Evolutionary conservation across 495 filamentous ascomycete species (phyloP).

Genomic region (Entonaema liquescens): DNA sequence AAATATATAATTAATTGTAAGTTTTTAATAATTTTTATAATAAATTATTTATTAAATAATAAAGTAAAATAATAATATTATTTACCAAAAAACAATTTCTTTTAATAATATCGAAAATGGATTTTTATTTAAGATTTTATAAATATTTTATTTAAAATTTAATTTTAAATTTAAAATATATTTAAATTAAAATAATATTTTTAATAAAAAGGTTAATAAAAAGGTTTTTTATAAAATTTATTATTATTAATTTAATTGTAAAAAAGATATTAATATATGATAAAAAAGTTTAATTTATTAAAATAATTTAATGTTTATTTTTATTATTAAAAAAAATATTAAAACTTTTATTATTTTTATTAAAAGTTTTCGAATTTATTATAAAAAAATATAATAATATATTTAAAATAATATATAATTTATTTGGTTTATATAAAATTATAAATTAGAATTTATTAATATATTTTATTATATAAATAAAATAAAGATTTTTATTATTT

Average conservation of each 20-base stretch:
- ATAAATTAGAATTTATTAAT: conserved; percentile 14
- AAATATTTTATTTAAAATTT: conserved; percentile 8
- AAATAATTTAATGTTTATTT: conserved; percentile 1
- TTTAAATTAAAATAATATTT: conserved; percentile 10
- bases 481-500: too few relatives aligned
- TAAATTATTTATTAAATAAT: conserved; percentile 2
- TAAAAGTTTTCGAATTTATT: neutral
- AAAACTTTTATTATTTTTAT: conserved; percentile 1
- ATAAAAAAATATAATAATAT: conserved; percentile 1
- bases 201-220: neutral
- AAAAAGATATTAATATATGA: neutral
- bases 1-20: conserved; percentile 3
- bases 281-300: neutral
- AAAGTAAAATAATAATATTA: neutral
- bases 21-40: conserved; percentile 4
- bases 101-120: conserved; percentile 9
- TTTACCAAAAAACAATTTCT: neutral
- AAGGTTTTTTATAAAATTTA: neutral
- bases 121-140: conserved; percentile 1
- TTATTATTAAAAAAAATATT: conserved; percentile 2
- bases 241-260: conserved; percentile 1
- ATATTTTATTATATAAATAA: conserved; percentile 10
- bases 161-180: neutral
- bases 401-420: conserved; percentile 12
- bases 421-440: conserved; percentile 7